Evolutionary conservation across 129 eudicot genomes (phyloP), one percentile per base, ranked within the genome.

Genomic region (Glebionis coronaria): DNA sequence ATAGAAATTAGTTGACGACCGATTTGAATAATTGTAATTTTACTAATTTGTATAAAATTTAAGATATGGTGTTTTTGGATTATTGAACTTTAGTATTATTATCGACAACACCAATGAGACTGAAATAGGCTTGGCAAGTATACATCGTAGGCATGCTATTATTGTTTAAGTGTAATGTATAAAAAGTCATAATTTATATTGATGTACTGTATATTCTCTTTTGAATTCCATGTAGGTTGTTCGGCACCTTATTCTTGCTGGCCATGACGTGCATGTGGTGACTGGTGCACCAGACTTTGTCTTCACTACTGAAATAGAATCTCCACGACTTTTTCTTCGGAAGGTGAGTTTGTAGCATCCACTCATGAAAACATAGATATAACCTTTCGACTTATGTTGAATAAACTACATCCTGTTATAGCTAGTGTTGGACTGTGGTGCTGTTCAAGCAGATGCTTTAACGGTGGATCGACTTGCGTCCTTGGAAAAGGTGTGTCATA

Each of bases 371-470:
- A 21, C 3, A 0, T 61, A 44, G 21, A 16, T 44, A 8, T 63
- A 35, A 68, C 15, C 21, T 75, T 54, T 21, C 5, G 42, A 49
- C 46, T 18, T 49, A 40, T 45, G 23, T 60, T 61, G 65, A 76
- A 65, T 51, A 9, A 18, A 21, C 57, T 44, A 28, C 54, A 11
- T 56, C 15, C 13, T 20, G 4, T 61, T 49, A 10, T 81, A 93
- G 98, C 88, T 89, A 60, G 85, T 93, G 58, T 72, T 93, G 73
- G 99, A 93, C 63, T 89, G 97, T 79, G 99, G 99, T 35, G 99
- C 99, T 65, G 97, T 93, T 75, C 99, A 93, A 80, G 99, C 97
- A 54, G 99, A 93, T 84, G 99, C 99, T 53, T 82, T 93, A 80
- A 93, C 99, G 18, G 99, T 93, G 61, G 99, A 93, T 66, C 97